These are phyloP conservation scores for Melaleuca alternifolia DNA, from an alignment of 345 rosid genomes.

Conservation along the genomic window DNA sequence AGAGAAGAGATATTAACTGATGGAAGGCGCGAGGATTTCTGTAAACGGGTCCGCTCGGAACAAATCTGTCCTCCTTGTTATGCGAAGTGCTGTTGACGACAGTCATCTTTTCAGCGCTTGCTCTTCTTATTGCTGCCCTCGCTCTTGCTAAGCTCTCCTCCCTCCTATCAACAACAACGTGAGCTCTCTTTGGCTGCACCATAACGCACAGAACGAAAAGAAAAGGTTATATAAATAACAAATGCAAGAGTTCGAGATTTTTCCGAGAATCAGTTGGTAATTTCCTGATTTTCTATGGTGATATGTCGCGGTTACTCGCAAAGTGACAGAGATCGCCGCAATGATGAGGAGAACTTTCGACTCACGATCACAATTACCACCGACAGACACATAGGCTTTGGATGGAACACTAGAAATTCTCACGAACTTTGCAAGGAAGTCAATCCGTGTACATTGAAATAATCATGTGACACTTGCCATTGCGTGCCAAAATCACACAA, in stretches of 20 bases:
- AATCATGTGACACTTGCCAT: background rate
- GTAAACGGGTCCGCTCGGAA: conserved; percentile 46
- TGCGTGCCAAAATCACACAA: background rate
- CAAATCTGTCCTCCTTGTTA: conserved; percentile 6
- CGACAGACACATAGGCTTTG: background rate
- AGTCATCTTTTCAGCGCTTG: conserved; percentile 20
- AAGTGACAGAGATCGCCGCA: background rate
- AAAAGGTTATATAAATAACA: background rate
- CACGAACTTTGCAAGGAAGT: background rate
- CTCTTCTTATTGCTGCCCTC: conserved; percentile 45
- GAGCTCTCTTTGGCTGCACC: background rate
- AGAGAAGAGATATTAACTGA: conserved; percentile 37
- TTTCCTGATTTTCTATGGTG: background rate
- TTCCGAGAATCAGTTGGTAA: background rate
- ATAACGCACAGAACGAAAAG: background rate
- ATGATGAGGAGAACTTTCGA: background rate
- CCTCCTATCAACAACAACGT: conserved; percentile 10
- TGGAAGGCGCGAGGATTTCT: conserved; percentile 49
- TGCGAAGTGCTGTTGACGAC: background rate
- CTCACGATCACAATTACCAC: background rate
- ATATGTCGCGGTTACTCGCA: background rate
- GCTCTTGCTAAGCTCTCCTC: conserved; percentile 57
- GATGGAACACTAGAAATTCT: background rate
- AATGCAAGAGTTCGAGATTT: background rate
- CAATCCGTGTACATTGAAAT: background rate